Conservation (phyloP, 2,329 filamentous ascomycete genomes). For the Anisogramma anomala region DNA sequence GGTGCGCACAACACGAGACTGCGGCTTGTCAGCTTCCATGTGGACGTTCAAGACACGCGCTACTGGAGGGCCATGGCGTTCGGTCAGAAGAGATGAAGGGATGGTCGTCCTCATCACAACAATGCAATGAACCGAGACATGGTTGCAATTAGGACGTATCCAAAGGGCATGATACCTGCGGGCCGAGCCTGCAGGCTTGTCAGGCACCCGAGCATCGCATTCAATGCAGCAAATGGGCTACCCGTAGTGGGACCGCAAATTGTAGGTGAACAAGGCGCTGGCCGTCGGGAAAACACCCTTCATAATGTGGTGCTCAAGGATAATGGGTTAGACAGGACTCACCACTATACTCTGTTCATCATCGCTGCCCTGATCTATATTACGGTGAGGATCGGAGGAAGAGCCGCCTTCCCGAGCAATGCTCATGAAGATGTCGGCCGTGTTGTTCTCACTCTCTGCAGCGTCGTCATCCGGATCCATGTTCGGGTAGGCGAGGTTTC, state of each 20-base stretch:
- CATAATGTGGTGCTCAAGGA: not conserved
- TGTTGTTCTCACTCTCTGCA: constrained; percentile 26
- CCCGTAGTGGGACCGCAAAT: constrained; percentile 2
- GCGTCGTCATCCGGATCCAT: constrained; percentile 34
- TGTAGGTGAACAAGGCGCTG: not conserved
- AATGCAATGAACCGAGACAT: constrained; percentile 9
- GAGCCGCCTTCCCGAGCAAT: constrained; percentile 43
- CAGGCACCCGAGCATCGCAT: constrained; percentile 11
- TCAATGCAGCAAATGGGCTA: constrained; percentile 8
- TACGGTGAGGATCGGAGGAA: constrained; percentile 21
- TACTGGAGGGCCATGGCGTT: constrained; percentile 5
- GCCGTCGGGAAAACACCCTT: not conserved
- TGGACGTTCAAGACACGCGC: constrained; percentile 13
- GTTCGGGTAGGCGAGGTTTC: constrained; percentile 31
- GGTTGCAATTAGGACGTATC: constrained; percentile 9
- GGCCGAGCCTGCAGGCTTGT: constrained; percentile 4
- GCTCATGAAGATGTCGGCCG: constrained; percentile 46
- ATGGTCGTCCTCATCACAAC: constrained; percentile 4
- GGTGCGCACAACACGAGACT: constrained; percentile 38
- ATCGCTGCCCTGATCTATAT: constrained; percentile 23
- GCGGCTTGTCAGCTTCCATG: constrained; percentile 18
- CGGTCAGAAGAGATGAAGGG: constrained; percentile 6
- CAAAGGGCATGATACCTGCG: constrained; percentile 12
- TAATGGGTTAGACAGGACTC: constrained; percentile 1
- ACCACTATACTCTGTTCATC: constrained; percentile 19